Conservation (phyloP, 805 yeast species). For the Pichia thaimueangensis region DNA sequence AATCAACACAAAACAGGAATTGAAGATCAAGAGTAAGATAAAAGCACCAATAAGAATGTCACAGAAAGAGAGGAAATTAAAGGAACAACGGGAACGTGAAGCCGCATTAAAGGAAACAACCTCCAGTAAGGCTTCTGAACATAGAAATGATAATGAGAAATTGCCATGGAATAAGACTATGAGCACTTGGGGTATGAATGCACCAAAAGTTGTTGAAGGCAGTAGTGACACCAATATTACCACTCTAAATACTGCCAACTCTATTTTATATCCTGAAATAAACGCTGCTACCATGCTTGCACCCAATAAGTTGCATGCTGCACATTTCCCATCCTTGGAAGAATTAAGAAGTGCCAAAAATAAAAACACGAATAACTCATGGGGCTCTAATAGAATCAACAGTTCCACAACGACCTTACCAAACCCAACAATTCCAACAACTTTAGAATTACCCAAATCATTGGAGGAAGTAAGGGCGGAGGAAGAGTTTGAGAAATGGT, state of each 20-base stretch:
- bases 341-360: conserved; percentile 9
- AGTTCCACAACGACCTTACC: background rate
- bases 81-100: conserved; percentile 2
- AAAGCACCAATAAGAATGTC: conserved; percentile 12
- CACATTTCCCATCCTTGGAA: conserved; percentile 17
- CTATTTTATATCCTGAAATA: conserved; percentile 9
- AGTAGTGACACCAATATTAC: background rate
- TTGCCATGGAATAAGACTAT: conserved; percentile 1
- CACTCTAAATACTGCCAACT: background rate
- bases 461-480: conserved; percentile 72
- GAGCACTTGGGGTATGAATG: conserved; percentile 12
- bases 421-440: background rate
- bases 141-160: background rate
- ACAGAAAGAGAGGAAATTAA: conserved; percentile 17
- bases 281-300: conserved; percentile 32
- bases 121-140: background rate
- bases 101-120: conserved; percentile 4
- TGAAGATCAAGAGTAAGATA: conserved; percentile 4
- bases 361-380: background rate
- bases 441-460: conserved; percentile 21
- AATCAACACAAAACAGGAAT: background rate
- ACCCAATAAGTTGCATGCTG: conserved; percentile 29
- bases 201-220: conserved; percentile 11
- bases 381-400: background rate
- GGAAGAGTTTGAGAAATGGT: conserved; percentile 82